Evolutionary conservation across 2,329 filamentous ascomycete species (phyloP).

Genomic region (Tolypocladium nubicola): DNA sequence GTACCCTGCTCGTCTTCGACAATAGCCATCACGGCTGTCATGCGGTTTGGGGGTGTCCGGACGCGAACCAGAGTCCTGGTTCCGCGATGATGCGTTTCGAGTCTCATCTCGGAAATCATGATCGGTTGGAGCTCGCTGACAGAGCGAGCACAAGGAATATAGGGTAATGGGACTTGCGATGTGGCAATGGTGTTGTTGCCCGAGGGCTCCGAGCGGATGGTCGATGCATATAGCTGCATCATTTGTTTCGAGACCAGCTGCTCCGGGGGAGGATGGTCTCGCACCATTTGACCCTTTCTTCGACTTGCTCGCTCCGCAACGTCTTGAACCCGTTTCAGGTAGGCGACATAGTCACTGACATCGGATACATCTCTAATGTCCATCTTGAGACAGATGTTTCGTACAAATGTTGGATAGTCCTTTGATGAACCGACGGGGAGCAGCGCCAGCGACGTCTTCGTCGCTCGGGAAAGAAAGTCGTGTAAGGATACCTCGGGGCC

Average conservation of each 20-base stretch:
- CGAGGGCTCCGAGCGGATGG: too few species aligned
- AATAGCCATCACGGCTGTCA: conserved; percentile 14
- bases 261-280: not conserved
- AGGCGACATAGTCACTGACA: too few species aligned
- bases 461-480: too few species aligned
- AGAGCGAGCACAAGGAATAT: conserved; percentile 12
- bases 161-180: conserved; percentile 2
- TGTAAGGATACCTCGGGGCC: too few species aligned
- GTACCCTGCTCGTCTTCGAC: conserved; percentile 28
- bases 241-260: not conserved
- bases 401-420: too few species aligned
- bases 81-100: conserved; percentile 18
- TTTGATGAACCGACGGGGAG: too few species aligned
- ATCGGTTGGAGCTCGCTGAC: conserved; percentile 11
- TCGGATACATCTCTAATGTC: too few species aligned
- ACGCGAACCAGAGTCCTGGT: conserved; percentile 8
- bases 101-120: conserved; percentile 16
- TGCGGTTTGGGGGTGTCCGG: conserved; percentile 8
- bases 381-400: too few species aligned
- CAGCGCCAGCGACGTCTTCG: too few species aligned
- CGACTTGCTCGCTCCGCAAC: not conserved
- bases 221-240: not conserved
- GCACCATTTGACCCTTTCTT: conserved; percentile 1
- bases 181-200: too few species aligned
- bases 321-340: too few species aligned